Evolutionary conservation across 441 rosid species (phyloP), one percentile per base, ranked within the genome.

Genomic region (Codiaeum variegatum): DNA sequence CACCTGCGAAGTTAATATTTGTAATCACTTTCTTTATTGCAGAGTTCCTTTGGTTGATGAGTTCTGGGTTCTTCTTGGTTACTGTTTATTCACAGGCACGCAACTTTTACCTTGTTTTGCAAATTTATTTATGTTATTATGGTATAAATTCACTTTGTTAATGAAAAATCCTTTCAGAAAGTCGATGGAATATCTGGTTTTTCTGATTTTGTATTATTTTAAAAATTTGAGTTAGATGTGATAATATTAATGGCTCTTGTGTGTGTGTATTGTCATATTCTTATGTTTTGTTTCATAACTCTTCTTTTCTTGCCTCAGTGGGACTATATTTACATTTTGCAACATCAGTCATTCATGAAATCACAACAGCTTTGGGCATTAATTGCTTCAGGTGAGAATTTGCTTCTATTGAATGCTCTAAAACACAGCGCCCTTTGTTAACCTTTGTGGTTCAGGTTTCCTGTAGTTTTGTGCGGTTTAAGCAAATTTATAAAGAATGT

Each of bases 41-140:
- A 95, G 98, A 69, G 88, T 85, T 86, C 92, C 98, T 74, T 85
- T 91, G 73, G 91, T 93, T 72, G 94, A 90, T 77, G 97, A 95
- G 81, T 77, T 86, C 29, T 93, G 98, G 98, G 91, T 93, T 83
- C 89, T 93, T 79, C 91, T 95, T 81, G 99, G 97, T 66, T 95
- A 86, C 83, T 89, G 91, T 77, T 61, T 83, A 76, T 93, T 87
- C 82, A 87, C 99, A 83, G 91, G 97, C 86, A 79, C 7, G 80
- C n/a, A 23, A 7, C 40, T 58, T 77, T 49, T 63, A 54, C 67
- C 62, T 49, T 44, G 34, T 70, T 52, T 67, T 36, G 67, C 6
- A 15, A 66, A 66, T 55, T 49, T 59, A 46, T 21, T 44, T 36
- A n/a, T 6, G 13, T 15, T 73, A 59, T 19, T 32, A 64, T 24